A percentile compares a stretch with the other conserved stretches of the same genome.
These are phyloP conservation scores for Aspergillus steynii DNA, from an alignment of 495 filamentous ascomycete species.

Conservation along the genomic window DNA sequence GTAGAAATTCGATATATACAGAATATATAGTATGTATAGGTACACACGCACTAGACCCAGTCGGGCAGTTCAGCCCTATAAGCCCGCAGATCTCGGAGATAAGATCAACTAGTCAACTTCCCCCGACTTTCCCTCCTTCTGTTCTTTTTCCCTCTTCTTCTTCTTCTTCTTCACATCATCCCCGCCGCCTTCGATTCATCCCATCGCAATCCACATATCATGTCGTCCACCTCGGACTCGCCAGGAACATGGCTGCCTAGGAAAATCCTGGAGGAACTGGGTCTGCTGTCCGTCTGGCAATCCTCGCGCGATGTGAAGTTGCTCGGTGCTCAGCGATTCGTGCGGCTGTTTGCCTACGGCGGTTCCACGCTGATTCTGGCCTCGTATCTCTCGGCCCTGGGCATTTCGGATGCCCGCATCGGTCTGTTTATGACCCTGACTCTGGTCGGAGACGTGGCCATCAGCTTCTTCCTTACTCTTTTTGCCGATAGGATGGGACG, in stretches of 20 bases:
- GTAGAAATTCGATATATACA: no score
- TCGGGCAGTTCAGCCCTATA: not conserved
- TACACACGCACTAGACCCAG: no score
- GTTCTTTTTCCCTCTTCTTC: not conserved
- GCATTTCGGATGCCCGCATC: conserved; percentile 67
- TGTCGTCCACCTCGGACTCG: not conserved
- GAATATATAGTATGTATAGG: no score
- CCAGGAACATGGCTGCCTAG: not conserved
- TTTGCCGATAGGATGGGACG: conserved; percentile 75
- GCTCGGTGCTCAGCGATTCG: conserved; percentile 70
- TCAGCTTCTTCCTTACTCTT: conserved; percentile 74
- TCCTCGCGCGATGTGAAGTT: conserved; percentile 66
- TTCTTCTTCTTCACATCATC: not conserved
- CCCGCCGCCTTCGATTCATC: not conserved
- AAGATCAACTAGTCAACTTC: not conserved
- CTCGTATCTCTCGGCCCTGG: conserved; percentile 64
- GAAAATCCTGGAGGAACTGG: conserved; percentile 34
- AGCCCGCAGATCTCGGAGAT: not conserved
- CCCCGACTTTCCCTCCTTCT: no score
- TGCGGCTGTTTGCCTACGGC: conserved; percentile 80
- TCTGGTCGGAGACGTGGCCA: conserved; percentile 73
- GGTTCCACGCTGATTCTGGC: conserved; percentile 74
- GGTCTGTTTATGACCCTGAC: conserved; percentile 90
- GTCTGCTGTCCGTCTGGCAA: conserved; percentile 41
- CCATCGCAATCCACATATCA: not conserved